Percentiles rank a stretch among this genome's conserved stretches.
phyloP scores from a whole-genome alignment of 108 stramenopile genomes.

The Nitzschia sp. region DNA sequence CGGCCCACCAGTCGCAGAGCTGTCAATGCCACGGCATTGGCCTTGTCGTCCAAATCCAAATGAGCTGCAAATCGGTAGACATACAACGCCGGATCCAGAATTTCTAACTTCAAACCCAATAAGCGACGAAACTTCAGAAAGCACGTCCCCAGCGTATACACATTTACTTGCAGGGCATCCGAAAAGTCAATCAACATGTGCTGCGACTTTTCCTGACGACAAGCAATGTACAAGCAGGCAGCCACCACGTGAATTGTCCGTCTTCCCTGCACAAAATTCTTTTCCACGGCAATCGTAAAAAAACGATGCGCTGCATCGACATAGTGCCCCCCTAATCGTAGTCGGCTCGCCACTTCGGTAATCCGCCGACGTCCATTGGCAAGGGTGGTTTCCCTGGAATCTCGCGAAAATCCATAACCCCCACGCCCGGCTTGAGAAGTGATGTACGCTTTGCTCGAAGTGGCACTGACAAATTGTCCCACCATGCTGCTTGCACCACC shows the following conservation, averaged over 20 bases:
- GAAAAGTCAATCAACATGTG: conserved; percentile 99
- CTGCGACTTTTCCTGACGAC: conserved; percentile 95
- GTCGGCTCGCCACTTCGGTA: conserved; percentile 77
- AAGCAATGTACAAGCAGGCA: conserved; percentile 97
- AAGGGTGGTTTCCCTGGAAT: conserved; percentile 91
- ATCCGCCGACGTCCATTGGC: conserved; percentile 86
- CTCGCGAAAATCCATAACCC: conserved; percentile 87
- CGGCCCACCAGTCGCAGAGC: conserved; percentile 90
- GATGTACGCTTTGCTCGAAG: conserved; percentile 69
- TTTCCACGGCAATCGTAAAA: conserved; percentile 92
- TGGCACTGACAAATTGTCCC: conserved; percentile 89
- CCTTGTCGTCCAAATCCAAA: conserved; percentile 94
- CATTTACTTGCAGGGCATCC: conserved; percentile 97
- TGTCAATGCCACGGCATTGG: conserved; percentile 86
- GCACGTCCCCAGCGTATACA: conserved; percentile 95
- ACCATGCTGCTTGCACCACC: conserved; percentile 86
- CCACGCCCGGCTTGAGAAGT: conserved; percentile 41
- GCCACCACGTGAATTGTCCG: conserved; percentile 92
- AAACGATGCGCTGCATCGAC: conserved; percentile 93
- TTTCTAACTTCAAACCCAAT: conserved; percentile 90
- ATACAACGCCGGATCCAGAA: conserved; percentile 97
- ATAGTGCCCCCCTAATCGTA: conserved; percentile 80
- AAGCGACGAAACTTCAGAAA: conserved; percentile 94
- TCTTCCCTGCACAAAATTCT: conserved; percentile 94
- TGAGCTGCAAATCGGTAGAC: conserved; percentile 98